Base-by-base conservation (phyloP, 495 filamentous ascomycete species). In the Penicillium daleae region DNA sequence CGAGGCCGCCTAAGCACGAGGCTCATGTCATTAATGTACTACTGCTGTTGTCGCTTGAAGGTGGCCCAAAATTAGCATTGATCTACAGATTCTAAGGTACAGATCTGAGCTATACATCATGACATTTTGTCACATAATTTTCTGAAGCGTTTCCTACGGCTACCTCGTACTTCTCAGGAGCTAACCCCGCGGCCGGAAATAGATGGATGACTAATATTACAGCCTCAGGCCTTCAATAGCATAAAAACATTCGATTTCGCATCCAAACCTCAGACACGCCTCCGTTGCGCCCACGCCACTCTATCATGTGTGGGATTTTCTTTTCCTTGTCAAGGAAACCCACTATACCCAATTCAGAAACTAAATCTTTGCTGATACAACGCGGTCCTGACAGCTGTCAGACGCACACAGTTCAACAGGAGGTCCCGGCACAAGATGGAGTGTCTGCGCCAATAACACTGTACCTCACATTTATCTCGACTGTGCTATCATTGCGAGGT, bases 401-500 rank as follows among this genome's bases (percentile, higher is more conserved):
- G 63, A 72, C 69, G n/a, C 74, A 78, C 39, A 63, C 59, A 12
- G 59, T 76, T 15, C 60, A 68, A 54, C 67, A 63, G 40, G 57
- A 70, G 48, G 56, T 72, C 60, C 37, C 57, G 51, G 24, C 60
- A 55, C 56, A 58, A 56, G 61, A 71, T 60, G 67, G 37, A 52
- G 50, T 33, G n/a, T 37, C 68, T 58, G 62, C 65, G 52, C 66
- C 67, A 19, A 56, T 65, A 40, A 68, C 63, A 10, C 71, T 80
- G 24, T 75, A 78, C 61, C 76, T 93, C 39, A 85, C 80, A 19
- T 90, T 94, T 66, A 81, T 87, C 4, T 93, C 95, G 15, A 96
- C 91, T 5, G 95, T 99, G 1, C 84, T 99, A 6, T 85, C 93
- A 5, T 80, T 99, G 21, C 85, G 95, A 65, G 94, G 95, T 22